phyloP scores from a whole-genome alignment of 495 filamentous ascomycete genomes.

The Cryomyces antarcticus region DNA sequence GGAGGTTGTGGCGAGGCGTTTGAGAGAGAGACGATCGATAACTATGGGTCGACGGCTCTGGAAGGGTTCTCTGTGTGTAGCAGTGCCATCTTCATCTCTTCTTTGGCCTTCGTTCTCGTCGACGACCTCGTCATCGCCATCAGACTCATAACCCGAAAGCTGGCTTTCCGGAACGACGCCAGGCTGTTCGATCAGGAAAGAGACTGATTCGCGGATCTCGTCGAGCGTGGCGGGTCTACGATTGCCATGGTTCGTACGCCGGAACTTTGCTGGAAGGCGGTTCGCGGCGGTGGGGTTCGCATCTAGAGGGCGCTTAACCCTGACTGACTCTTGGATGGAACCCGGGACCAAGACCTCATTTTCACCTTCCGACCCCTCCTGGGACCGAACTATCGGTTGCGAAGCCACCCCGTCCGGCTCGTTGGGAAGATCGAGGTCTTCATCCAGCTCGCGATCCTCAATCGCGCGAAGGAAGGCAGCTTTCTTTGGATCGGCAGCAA shows the following conservation, averaged over 20 bases:
- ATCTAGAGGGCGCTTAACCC: conserved; percentile 32
- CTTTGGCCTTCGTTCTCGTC: no score
- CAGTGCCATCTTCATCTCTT: no score
- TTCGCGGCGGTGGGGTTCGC: conserved; percentile 26
- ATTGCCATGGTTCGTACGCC: conserved; percentile 36
- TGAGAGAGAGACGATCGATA: conserved; percentile 63
- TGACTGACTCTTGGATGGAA: conserved; percentile 10
- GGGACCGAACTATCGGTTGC: conserved; percentile 5
- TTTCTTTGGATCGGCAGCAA: conserved; percentile 75
- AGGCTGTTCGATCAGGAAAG: conserved; percentile 60
- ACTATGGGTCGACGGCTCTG: background rate
- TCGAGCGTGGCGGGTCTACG: conserved; percentile 41
- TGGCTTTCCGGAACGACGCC: conserved; percentile 30
- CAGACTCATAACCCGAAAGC: conserved; percentile 12
- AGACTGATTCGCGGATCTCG: conserved; percentile 62
- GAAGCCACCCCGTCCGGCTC: conserved; percentile 14
- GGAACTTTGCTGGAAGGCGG: conserved; percentile 39
- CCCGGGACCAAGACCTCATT: background rate
- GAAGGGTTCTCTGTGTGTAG: conserved; percentile 12
- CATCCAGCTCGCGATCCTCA: conserved; percentile 62
- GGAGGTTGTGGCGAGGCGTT: conserved; percentile 40
- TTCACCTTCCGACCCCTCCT: conserved; percentile 22
- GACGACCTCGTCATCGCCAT: conserved; percentile 15
- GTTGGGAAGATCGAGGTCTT: conserved; percentile 51
- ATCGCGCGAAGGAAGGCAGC: conserved; percentile 75